Conservation (phyloP, 2,329 filamentous ascomycete species). For the Penicillium sp. region DNA sequence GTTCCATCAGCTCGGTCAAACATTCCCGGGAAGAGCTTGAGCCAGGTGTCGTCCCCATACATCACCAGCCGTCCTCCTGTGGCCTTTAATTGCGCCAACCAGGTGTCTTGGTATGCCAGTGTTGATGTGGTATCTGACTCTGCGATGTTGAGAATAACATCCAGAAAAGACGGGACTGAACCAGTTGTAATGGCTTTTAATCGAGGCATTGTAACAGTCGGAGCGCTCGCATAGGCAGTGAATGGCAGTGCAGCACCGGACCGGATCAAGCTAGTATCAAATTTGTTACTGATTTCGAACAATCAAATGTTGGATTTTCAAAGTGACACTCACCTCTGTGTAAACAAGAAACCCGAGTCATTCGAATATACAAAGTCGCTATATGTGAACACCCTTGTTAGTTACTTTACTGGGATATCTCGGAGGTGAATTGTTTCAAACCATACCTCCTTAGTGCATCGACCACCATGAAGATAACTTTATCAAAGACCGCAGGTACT, state of each 20-base stretch:
- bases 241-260: conserved; percentile 84
- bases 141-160: conserved; percentile 94
- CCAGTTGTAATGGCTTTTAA: conserved; percentile 97
- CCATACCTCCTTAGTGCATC: conserved; percentile 83
- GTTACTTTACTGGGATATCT: not conserved
- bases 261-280: conserved; percentile 68
- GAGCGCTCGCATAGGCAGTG: conserved; percentile 92
- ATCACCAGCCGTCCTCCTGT: conserved; percentile 79
- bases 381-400: not conserved
- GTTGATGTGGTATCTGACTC: conserved; percentile 91
- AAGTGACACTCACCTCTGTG: conserved; percentile 65
- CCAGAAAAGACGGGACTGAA: conserved; percentile 95
- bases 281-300: conserved; percentile 6
- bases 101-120: conserved; percentile 85
- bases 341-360: conserved; percentile 79
- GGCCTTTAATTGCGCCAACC: conserved; percentile 88
- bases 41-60: conserved; percentile 97
- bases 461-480: conserved; percentile 94
- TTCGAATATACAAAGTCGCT: conserved; percentile 92
- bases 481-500: conserved; percentile 73
- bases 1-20: conserved; percentile 90
- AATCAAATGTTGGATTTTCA: conserved; percentile 1
- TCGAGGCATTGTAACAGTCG: conserved; percentile 96
- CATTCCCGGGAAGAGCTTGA: conserved; percentile 88
- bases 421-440: not conserved